Conservation (phyloP, 164 flowering plant species). For the Piper longum region DNA sequence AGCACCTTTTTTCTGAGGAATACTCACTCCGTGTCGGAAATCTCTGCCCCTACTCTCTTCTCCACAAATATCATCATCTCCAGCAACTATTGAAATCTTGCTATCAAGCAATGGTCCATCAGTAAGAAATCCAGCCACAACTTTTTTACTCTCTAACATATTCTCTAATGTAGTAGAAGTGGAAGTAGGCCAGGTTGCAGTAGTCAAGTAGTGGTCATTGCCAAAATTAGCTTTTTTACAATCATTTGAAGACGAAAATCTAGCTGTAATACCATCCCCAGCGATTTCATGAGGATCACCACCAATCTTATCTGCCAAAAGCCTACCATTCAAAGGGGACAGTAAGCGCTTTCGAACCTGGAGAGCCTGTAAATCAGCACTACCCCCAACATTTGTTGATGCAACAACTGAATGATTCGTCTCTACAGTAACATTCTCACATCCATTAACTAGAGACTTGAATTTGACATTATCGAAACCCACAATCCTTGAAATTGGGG, state of each 20-base stretch:
- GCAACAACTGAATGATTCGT: constrained; percentile 10
- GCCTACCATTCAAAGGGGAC: constrained; percentile 52
- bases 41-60: constrained; percentile 13
- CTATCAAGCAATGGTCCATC: constrained; percentile 64
- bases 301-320: constrained; percentile 20
- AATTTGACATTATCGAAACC: constrained; percentile 41
- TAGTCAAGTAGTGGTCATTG: constrained; percentile 8
- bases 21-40: constrained; percentile 15
- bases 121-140: constrained; percentile 22
- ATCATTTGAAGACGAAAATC: constrained; percentile 20
- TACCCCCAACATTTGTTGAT: constrained; percentile 10
- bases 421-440: constrained; percentile 9
- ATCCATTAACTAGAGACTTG: constrained; percentile 13
- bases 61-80: constrained; percentile 10
- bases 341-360: constrained; percentile 50
- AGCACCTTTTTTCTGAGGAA: constrained; percentile 16
- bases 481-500: constrained; percentile 55
- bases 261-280: constrained; percentile 6
- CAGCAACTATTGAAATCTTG: constrained; percentile 19
- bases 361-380: constrained; percentile 27
- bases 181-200: constrained; percentile 20
- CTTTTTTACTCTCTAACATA: constrained; percentile 8
- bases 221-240: constrained; percentile 51
- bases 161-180: constrained; percentile 20
- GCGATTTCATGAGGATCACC: constrained; percentile 43